Base-by-base conservation (phyloP, 2,329 filamentous ascomycete genomes). In the Ophiostoma perfectum region DNA sequence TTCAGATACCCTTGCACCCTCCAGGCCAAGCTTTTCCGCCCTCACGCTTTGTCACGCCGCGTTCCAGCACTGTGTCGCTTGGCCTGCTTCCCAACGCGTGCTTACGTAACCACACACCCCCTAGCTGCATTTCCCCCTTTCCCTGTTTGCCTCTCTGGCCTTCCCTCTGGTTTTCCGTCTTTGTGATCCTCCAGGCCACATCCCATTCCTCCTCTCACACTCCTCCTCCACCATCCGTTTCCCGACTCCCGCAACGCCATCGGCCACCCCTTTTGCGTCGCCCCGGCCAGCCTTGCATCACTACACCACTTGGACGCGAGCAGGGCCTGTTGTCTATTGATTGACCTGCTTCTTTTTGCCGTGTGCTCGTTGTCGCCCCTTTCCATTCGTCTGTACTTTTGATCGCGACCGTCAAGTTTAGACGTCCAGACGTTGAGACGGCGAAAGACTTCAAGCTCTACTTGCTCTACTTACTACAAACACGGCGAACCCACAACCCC, bases 211-310 rank as follows among this genome's bases (percentile, higher is more conserved):
- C 52, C 18, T 18, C 18, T 58, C 47, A n/a, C 52, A 18, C 27
- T 18, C 55, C 55, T 58, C 55, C 55, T 60, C 27, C 55, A 60
- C 55, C 49, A 60, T 60, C 27, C 27, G 36, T 27, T 60, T 27
- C 27, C 49, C n/a, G 27, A 4, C 27, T 12, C 52, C 27, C n/a
- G 27, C 55, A 36, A 49, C 55, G n/a, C 49, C 52, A 63, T 63
- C 38, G 60, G 60, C 38, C 60, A 42, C 60, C 39, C 39, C 60
- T 42, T 63, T 63, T 63, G 38, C 12, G 58, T 63, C 39, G 60
- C 39, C 38, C 16, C 39, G 60, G 60, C 39, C 60, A 63, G 60
- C 60, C 60, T 63, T 42, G 60, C 39, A 63, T 63, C 60, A 41
- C 36, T 41, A 39, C 58, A 41, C 4, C 27, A 36, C 6, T 58